Evolutionary conservation across 345 rosid species (phyloP).

Genomic region (Turritis glabra): DNA sequence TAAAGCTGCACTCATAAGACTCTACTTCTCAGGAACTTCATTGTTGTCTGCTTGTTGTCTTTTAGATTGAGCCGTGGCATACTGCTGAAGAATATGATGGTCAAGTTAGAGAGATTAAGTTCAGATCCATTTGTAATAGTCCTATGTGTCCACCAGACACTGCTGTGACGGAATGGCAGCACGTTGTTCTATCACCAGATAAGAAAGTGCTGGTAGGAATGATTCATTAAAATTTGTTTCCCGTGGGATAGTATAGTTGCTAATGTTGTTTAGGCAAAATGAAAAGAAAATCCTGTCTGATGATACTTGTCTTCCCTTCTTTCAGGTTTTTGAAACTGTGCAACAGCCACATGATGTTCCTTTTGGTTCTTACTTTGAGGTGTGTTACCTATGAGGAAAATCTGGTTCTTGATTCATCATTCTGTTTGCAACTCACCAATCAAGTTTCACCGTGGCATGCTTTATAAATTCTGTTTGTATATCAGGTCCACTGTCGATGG

Average conservation of each 20-base stretch:
- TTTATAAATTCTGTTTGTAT: slow-evolving; percentile 24
- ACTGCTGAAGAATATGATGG: slow-evolving; percentile 91
- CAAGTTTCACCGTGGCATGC: background rate
- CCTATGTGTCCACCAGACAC: slow-evolving; percentile 99
- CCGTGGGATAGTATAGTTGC: background rate
- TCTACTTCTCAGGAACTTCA: slow-evolving; percentile 1
- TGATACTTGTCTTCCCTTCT: slow-evolving; percentile 3
- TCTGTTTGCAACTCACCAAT: slow-evolving; percentile 8
- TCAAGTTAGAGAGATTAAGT: slow-evolving; percentile 93
- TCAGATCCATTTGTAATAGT: slow-evolving; percentile 77
- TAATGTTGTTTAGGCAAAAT: background rate
- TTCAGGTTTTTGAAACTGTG: slow-evolving; percentile 91
- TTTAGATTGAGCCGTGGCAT: slow-evolving; percentile 96
- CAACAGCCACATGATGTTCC: slow-evolving; percentile 98
- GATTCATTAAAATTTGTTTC: background rate
- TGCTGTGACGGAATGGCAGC: slow-evolving; percentile 97
- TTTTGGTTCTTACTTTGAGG: slow-evolving; percentile 96
- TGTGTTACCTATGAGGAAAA: slow-evolving; percentile 17
- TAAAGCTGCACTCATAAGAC: slow-evolving; percentile 3
- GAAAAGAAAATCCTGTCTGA: background rate
- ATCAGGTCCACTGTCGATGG: slow-evolving; percentile 91
- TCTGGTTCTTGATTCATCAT: background rate
- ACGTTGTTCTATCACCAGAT: slow-evolving; percentile 71
- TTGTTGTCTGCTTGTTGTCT: slow-evolving; percentile 25
- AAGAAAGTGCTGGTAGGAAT: slow-evolving; percentile 66